A percentile compares a stretch with the other conserved stretches of the same genome.
Conservation (phyloP, 2,329 filamentous ascomycete species). For the Tolypocladium guangdongense region DNA sequence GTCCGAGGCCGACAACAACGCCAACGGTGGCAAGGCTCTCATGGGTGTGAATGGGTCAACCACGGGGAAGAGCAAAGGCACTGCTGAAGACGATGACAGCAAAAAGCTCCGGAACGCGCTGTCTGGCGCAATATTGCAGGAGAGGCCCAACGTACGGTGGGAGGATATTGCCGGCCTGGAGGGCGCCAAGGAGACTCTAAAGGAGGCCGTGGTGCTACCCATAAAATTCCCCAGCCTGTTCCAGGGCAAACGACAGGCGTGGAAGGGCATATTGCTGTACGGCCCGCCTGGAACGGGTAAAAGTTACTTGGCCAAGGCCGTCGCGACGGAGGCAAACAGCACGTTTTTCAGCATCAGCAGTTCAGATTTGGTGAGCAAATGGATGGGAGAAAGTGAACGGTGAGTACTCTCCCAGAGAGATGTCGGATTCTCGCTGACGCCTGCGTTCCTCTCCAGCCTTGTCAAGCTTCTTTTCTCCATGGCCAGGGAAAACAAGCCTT, state of each 20-base stretch:
- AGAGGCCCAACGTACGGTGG: slow-evolving; percentile 95
- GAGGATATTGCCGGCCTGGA: slow-evolving; percentile 96
- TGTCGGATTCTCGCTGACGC: slow-evolving; percentile 9
- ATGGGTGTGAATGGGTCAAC: slow-evolving; percentile 64
- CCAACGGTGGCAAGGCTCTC: slow-evolving; percentile 45
- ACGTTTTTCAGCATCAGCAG: slow-evolving; percentile 98
- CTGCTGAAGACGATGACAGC: slow-evolving; percentile 73
- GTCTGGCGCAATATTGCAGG: slow-evolving; percentile 82
- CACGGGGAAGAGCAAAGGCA: slow-evolving; percentile 48
- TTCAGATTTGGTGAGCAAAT: slow-evolving; percentile 95
- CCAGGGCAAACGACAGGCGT: slow-evolving; percentile 89
- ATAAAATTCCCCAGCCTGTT: slow-evolving; percentile 98
- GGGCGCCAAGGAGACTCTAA: slow-evolving; percentile 87
- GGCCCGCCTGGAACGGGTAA: slow-evolving; percentile 96
- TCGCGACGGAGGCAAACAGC: slow-evolving; percentile 96
- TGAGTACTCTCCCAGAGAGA: slow-evolving; percentile 23
- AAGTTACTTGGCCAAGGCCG: slow-evolving; percentile 92
- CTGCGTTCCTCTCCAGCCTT: slow-evolving; percentile 41
- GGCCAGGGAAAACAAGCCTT: slow-evolving; percentile 95
- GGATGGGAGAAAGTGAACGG: slow-evolving; percentile 99
- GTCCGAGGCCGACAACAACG: slow-evolving; percentile 61
- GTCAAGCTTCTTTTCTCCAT: slow-evolving; percentile 97
- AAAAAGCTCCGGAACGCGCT: slow-evolving; percentile 93
- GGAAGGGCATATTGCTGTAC: slow-evolving; percentile 96
- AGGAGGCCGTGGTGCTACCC: slow-evolving; percentile 93